Evolutionary conservation across 768 basidiomycete species (phyloP), one percentile per base, ranked within the genome.

Genomic region (Leccinum boreale): DNA sequence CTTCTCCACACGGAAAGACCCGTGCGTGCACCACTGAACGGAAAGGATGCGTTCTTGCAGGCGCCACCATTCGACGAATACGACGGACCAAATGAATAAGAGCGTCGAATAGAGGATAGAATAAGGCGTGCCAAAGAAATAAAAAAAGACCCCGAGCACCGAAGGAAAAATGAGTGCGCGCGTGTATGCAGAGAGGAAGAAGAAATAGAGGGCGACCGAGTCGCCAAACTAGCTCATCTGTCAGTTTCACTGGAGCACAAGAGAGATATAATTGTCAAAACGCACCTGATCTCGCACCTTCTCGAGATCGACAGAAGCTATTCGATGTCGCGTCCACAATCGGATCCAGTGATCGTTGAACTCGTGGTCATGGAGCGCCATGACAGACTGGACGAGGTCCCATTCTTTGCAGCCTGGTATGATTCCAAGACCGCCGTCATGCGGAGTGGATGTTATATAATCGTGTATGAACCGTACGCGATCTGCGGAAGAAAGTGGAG

Each of bases 11-110:
- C 81, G 82, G 71, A 86, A 85, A 0, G 88, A 85, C 21, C 89
- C 90, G 26, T 84, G 83, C 0, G 89, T 91, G 4, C 90, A 89
- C 79, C 92, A 95, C 29, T 85, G 80, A 49, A 94, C 81, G 2
- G 92, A 85, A n/a, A 96, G 76, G 42, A 87, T 84, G 17, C 89
- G 84, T 72, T 98, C 92, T 57, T 84, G 84, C 36, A 97, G 81
- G 28, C 90, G 82, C 96, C 96, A 99, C 78, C 86, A 88, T 71
- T 98, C 94, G 59, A 95, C 89, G 65, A 95, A 96, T 19, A 81
- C 71, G 49, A 93, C 79, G 0, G 89, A 87, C 91, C 95, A 99
- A 3, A 94, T 55, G n/a, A 85, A 82, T 49, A 96, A 75, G 21
- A 90, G 73, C 53, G 81, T 73, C 0, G 92, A 92, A 70, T 94